These are phyloP conservation scores for Boletus speciosus DNA, from an alignment of 768 basidiomycete species.

Conservation along the genomic window DNA sequence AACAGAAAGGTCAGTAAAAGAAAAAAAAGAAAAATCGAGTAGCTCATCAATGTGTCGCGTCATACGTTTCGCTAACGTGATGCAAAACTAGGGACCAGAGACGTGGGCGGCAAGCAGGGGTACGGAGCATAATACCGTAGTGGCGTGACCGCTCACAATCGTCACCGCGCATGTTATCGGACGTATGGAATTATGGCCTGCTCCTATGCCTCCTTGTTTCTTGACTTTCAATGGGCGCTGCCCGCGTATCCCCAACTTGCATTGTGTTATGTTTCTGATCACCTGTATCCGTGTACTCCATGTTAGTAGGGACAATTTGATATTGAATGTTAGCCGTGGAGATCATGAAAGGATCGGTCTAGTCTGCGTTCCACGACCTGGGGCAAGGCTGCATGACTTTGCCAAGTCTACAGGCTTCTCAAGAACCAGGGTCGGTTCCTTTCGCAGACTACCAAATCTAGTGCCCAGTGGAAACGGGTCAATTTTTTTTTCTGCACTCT, in stretches of 20 bases:
- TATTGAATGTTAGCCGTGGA: not conserved
- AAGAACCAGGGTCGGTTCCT: not conserved
- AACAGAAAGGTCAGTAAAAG: slow-evolving; percentile 38
- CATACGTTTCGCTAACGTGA: not conserved
- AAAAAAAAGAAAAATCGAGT: not conserved
- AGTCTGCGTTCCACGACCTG: not conserved
- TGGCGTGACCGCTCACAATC: slow-evolving; percentile 1
- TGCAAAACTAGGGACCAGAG: slow-evolving; percentile 25
- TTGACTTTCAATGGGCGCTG: not conserved
- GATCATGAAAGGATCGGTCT: not conserved
- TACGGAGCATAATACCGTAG: slow-evolving; percentile 29
- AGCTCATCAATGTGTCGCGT: not conserved
- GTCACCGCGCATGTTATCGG: not conserved
- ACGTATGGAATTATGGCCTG: not conserved
- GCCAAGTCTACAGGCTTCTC: too few relatives aligned
- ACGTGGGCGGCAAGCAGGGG: slow-evolving; percentile 30
- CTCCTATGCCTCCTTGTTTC: not conserved
- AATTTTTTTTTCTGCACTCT: not conserved
- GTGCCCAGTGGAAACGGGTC: not conserved
- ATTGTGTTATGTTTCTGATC: not conserved
- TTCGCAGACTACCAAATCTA: not conserved
- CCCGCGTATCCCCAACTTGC: not conserved
- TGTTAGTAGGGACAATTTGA: not conserved
- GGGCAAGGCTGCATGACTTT: not conserved
- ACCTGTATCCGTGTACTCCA: not conserved